These are phyloP conservation scores for Prunus fruticosa DNA, from an alignment of 306 rosid genomes.

Conservation along the genomic window DNA sequence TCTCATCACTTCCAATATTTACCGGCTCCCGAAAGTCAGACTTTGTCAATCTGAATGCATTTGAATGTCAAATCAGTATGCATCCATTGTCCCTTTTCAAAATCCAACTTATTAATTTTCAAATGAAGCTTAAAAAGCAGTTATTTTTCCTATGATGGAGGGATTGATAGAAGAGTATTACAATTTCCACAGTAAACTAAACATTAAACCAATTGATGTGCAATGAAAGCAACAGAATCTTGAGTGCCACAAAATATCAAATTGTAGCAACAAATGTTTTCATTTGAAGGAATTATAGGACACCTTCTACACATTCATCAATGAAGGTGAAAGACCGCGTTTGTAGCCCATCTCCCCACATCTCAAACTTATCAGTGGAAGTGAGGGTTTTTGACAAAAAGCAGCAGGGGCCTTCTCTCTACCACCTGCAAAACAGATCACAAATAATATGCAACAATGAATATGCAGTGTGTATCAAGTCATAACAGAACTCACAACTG, in stretches of 20 bases:
- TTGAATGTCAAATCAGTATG: not conserved
- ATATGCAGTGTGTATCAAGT: not conserved
- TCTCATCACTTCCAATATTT: no score
- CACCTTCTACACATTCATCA: constrained; percentile 99
- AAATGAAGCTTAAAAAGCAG: no score
- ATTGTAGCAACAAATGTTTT: no score
- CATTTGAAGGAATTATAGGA: constrained; percentile 30
- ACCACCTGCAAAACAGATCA: constrained; percentile 53
- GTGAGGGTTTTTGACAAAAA: constrained; percentile 76
- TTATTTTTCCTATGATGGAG: not conserved
- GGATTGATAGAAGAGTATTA: not conserved
- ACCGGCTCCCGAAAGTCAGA: constrained; percentile 96
- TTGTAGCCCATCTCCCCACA: constrained; percentile 99
- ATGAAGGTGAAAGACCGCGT: constrained; percentile 97
- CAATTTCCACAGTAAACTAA: not conserved
- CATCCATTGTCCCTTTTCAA: not conserved
- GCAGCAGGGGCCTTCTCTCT: constrained; percentile 99
- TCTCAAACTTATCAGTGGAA: constrained; percentile 81
- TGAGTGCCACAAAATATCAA: not conserved
- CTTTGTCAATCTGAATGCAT: constrained; percentile 69
- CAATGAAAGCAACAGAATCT: not conserved
- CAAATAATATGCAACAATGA: not conserved
- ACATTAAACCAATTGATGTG: not conserved
- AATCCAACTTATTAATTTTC: not conserved
- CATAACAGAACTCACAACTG: not conserved